Conservation (phyloP, 352 stramenopile species). For the Phytophthora cryptogea region DNA sequence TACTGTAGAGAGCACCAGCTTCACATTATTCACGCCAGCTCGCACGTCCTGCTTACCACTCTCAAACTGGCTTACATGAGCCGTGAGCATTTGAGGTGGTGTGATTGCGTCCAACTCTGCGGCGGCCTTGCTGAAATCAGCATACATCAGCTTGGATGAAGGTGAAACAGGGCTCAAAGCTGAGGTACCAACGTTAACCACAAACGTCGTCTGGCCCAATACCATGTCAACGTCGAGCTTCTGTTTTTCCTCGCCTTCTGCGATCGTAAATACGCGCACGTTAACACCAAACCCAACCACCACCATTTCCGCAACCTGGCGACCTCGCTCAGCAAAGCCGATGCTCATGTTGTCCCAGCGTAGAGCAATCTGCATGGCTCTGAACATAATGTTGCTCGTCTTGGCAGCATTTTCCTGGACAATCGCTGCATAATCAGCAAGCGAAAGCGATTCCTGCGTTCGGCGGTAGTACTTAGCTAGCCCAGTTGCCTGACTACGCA, state of each 20-base stretch:
- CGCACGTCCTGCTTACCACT: constrained; percentile 50
- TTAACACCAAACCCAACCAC: constrained; percentile 58
- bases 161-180: constrained; percentile 38
- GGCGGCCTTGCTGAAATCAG: constrained; percentile 50
- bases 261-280: constrained; percentile 43
- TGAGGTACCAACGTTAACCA: constrained; percentile 50
- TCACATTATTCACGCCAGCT: constrained; percentile 51
- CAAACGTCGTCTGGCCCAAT: constrained; percentile 54
- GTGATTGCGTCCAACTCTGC: constrained; percentile 30
- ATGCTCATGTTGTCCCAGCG: constrained; percentile 62
- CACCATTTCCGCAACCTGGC: constrained; percentile 54
- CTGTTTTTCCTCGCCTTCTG: constrained; percentile 47
- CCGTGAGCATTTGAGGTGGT: constrained; percentile 50
- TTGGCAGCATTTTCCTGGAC: constrained; percentile 47
- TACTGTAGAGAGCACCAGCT: constrained; percentile 43
- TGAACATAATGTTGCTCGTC: constrained; percentile 59
- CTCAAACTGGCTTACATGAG: constrained; percentile 49
- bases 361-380: constrained; percentile 53
- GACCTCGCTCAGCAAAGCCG: constrained; percentile 45
- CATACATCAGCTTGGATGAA: constrained; percentile 57
- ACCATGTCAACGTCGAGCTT: constrained; percentile 57
- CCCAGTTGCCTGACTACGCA: constrained; percentile 43
- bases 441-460: constrained; percentile 44
- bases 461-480: constrained; percentile 50
- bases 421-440: constrained; percentile 44